Conservation (phyloP, 768 basidiomycete species). For the Leccinum broughii region DNA sequence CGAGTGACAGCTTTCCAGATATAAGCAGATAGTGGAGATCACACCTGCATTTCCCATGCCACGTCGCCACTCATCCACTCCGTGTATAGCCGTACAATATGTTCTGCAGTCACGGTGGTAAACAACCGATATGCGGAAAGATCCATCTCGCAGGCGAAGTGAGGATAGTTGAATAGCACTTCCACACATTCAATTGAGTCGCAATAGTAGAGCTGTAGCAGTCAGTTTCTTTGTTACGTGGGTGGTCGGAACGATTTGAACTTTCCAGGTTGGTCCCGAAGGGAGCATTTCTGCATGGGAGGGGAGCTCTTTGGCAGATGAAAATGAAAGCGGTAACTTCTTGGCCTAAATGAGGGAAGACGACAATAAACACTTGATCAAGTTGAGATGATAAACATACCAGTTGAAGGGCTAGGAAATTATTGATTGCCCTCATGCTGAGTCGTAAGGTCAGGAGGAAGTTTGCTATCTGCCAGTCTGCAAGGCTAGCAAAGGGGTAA, state of each 20-base stretch:
- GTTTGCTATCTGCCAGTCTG: neutral
- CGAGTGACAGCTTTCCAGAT: neutral
- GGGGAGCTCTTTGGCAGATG: neutral
- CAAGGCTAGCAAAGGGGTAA: neutral
- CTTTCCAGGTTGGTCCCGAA: neutral
- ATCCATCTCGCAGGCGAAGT: neutral
- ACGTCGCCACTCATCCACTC: neutral
- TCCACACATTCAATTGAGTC: neutral
- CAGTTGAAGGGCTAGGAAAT: neutral
- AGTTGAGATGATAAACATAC: no score
- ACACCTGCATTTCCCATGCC: neutral
- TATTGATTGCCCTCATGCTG: neutral
- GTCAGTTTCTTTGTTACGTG: neutral
- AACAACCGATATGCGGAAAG: neutral
- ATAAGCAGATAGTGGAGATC: neutral
- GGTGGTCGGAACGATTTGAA: neutral
- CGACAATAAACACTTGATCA: no score
- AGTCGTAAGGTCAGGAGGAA: neutral
- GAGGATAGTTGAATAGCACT: neutral
- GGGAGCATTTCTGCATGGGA: neutral
- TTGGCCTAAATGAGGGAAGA: no score
- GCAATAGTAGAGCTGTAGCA: neutral
- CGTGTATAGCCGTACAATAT: neutral
- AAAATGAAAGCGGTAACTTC: neutral
- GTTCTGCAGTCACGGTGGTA: neutral